phyloP scores from a whole-genome alignment of 768 basidiomycete species.

The Tulasnella sp. region DNA sequence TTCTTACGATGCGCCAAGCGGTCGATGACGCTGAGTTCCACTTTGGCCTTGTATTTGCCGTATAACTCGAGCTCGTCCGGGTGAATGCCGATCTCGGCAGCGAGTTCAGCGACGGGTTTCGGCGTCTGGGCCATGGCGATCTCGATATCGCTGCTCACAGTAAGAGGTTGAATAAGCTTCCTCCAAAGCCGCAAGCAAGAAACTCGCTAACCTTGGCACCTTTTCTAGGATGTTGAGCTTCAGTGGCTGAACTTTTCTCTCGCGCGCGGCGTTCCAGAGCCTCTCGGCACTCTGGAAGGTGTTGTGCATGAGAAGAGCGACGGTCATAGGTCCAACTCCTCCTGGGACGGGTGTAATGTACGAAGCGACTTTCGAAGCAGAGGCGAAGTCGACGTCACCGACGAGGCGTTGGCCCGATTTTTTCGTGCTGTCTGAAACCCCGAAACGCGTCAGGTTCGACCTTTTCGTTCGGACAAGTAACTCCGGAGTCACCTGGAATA shows the following conservation, averaged over 20 bases:
- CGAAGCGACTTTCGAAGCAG: slow-evolving; percentile 74
- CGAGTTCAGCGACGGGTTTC: slow-evolving; percentile 80
- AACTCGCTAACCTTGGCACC: slow-evolving; percentile 58
- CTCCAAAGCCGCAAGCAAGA: background rate
- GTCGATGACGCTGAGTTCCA: slow-evolving; percentile 83
- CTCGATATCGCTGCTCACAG: slow-evolving; percentile 67
- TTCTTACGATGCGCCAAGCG: slow-evolving; percentile 79
- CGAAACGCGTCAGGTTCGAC: background rate
- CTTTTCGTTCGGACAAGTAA: background rate
- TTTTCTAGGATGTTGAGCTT: slow-evolving; percentile 73
- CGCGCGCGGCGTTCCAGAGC: slow-evolving; percentile 64
- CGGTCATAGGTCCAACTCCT: slow-evolving; percentile 99
- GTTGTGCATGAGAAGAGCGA: slow-evolving; percentile 96
- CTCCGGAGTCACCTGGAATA: slow-evolving; percentile 62
- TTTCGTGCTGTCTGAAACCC: slow-evolving; percentile 67
- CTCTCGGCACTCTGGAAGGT: slow-evolving; percentile 81
- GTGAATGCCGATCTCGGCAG: slow-evolving; percentile 80
- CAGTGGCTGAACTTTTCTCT: slow-evolving; percentile 71
- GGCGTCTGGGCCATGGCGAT: slow-evolving; percentile 94
- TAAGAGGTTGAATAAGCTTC: background rate
- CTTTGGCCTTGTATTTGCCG: slow-evolving; percentile 95
- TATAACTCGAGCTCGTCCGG: slow-evolving; percentile 89
- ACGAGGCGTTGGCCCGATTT: slow-evolving; percentile 95
- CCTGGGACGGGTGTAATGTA: slow-evolving; percentile 97
- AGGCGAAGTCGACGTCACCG: slow-evolving; percentile 86